Evolutionary conservation across 495 filamentous ascomycete genomes (phyloP).

Genomic region (Apiosordaria backusii): DNA sequence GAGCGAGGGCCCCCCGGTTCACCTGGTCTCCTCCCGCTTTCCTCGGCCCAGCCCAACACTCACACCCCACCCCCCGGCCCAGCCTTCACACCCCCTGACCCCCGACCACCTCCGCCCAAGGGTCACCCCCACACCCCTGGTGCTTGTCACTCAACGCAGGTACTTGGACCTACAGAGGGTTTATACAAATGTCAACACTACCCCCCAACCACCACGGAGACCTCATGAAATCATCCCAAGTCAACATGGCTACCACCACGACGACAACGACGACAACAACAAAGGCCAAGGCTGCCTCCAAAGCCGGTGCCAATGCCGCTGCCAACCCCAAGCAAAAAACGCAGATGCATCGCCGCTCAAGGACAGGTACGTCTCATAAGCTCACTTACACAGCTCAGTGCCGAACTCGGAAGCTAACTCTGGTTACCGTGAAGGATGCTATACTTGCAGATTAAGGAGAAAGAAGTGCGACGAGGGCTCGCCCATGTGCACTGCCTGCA

Average conservation of each 20-base stretch:
- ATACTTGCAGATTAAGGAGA: conserved; percentile 87
- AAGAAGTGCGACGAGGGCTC: conserved; percentile 98
- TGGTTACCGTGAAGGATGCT: conserved; percentile 67
- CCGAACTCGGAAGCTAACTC: conserved; percentile 27
- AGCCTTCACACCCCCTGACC: conserved; percentile 21
- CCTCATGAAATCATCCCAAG: conserved; percentile 50
- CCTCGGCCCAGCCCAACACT: conserved; percentile 42
- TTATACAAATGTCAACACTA: conserved; percentile 59
- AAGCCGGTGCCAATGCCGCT: conserved; percentile 46
- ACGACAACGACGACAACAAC: conserved; percentile 38
- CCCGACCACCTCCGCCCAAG: conserved; percentile 31
- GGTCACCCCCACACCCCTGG: conserved; percentile 35
- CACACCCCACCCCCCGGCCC: conserved; percentile 26
- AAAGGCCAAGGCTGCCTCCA: conserved; percentile 53
- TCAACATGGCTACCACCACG: conserved; percentile 53
- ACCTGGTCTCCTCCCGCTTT: conserved; percentile 42
- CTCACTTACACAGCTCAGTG: conserved; percentile 12
- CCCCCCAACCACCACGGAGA: conserved; percentile 53
- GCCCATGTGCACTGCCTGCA: conserved; percentile 82
- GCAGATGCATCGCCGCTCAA: conserved; percentile 89
- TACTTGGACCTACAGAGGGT: conserved; percentile 4
- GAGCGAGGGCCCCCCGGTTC: conserved; percentile 30
- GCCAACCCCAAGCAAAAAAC: conserved; percentile 58
- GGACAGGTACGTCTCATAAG: conserved; percentile 68
- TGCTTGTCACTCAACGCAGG: conserved; percentile 30